phyloP scores from a whole-genome alignment of 495 filamentous ascomycete species.

The Letharia lupina region DNA sequence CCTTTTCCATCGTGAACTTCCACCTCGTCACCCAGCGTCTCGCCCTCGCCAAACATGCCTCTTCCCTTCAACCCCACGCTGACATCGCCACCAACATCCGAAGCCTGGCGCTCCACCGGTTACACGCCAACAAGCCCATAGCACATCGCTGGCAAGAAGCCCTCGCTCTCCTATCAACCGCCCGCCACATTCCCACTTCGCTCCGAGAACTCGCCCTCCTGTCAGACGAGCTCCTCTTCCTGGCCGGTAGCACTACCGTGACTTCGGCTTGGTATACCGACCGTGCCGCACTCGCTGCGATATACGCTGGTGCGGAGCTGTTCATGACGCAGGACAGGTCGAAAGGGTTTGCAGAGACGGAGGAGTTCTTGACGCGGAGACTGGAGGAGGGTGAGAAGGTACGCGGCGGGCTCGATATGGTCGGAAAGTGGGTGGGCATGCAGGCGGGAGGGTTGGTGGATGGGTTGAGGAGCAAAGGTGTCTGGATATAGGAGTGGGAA shows the following conservation, averaged over 20 bases:
- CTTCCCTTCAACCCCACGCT: slow-evolving; percentile 12
- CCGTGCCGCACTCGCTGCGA: slow-evolving; percentile 61
- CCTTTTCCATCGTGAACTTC: slow-evolving; percentile 75
- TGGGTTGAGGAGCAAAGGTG: slow-evolving; percentile 55
- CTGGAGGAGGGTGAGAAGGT: slow-evolving; percentile 58
- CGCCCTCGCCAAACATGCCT: slow-evolving; percentile 42
- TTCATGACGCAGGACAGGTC: slow-evolving; percentile 86
- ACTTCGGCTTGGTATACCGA: slow-evolving; percentile 90
- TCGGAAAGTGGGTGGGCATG: slow-evolving; percentile 70
- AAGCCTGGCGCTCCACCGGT: slow-evolving; percentile 57
- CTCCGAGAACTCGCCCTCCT: slow-evolving; percentile 70
- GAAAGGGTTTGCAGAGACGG: slow-evolving; percentile 59
- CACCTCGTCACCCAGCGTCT: slow-evolving; percentile 64
- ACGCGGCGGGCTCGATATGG: slow-evolving; percentile 47
- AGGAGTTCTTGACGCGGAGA: slow-evolving; percentile 66
- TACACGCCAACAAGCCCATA: slow-evolving; percentile 63
- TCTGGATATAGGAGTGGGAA: slow-evolving; percentile 39
- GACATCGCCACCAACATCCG: slow-evolving; percentile 52
- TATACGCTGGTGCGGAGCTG: slow-evolving; percentile 81
- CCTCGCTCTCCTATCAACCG: slow-evolving; percentile 78
- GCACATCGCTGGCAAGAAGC: slow-evolving; percentile 82
- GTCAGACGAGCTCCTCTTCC: slow-evolving; percentile 77
- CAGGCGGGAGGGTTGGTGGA: slow-evolving; percentile 56
- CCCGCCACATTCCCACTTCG: slow-evolving; percentile 64
- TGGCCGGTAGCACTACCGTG: slow-evolving; percentile 72